A percentile compares a stretch with the other conserved stretches of the same genome.
Evolutionary conservation across 352 stramenopile genomes (phyloP).

Genomic region (Globisporangium emineosum): DNA sequence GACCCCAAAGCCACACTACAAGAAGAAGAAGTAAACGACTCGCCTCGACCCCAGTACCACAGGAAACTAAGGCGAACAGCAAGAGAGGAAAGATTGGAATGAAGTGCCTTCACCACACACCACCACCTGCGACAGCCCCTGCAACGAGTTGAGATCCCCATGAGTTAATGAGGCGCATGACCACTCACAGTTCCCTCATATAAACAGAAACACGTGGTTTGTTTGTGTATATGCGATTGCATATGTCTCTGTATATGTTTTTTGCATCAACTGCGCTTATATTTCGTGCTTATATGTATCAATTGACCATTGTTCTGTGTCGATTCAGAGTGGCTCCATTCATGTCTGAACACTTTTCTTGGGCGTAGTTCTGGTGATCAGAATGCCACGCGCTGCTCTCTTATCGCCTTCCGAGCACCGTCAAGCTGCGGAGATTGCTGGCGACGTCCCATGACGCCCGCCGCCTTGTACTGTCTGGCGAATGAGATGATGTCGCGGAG

Average conservation of each 20-base stretch:
- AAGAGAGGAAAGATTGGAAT: not conserved
- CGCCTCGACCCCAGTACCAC: not conserved
- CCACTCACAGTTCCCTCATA: not conserved
- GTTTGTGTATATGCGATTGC: not conserved
- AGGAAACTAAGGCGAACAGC: not conserved
- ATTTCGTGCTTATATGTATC: not conserved
- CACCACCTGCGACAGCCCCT: not conserved
- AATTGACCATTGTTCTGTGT: not conserved
- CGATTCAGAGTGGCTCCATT: not conserved
- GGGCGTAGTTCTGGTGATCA: not conserved
- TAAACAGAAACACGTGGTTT: slow-evolving; percentile 10
- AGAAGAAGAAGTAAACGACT: slow-evolving; percentile 54
- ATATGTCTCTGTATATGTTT: not conserved
- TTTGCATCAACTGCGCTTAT: not conserved
- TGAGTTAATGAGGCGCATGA: not conserved
- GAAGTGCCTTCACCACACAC: not conserved
- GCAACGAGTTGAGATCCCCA: not conserved
- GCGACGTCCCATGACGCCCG: slow-evolving; percentile 21
- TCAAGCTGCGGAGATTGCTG: not conserved
- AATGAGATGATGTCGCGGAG: slow-evolving; percentile 63
- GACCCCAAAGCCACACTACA: slow-evolving; percentile 74
- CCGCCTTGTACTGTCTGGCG: slow-evolving; percentile 56
- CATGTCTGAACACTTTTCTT: not conserved
- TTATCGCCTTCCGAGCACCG: slow-evolving; percentile 4
- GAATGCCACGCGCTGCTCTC: not conserved